phyloP scores from a whole-genome alignment of 2,329 filamentous ascomycete species.

The Aspergillus jensenii region DNA sequence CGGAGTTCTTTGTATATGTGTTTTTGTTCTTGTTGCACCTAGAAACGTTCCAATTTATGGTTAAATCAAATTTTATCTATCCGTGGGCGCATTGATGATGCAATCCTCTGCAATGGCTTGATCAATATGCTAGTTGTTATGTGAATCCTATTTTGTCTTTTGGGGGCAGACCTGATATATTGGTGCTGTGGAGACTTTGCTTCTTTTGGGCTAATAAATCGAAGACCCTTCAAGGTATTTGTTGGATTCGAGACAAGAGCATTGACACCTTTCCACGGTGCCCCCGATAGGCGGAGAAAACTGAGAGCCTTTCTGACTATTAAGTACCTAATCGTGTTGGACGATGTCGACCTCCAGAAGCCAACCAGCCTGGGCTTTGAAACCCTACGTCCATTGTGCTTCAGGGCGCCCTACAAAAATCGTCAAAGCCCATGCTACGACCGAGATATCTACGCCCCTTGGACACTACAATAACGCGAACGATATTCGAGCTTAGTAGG shows the following conservation, averaged over 20 bases:
- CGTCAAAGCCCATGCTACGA: not conserved
- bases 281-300: too few relatives aligned
- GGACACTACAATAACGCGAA: not conserved
- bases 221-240: too few relatives aligned
- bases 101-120: not conserved
- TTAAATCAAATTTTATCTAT: not conserved
- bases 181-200: not conserved
- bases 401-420: not conserved
- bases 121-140: not conserved
- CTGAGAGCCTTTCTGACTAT: too few relatives aligned
- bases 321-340: too few relatives aligned
- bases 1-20: conserved; percentile 2
- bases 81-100: not conserved
- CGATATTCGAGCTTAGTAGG: not conserved
- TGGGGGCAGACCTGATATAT: not conserved
- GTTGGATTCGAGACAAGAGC: too few relatives aligned
- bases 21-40: not conserved
- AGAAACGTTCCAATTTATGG: not conserved
- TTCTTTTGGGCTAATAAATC: too few relatives aligned
- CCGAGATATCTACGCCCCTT: not conserved
- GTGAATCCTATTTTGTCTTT: not conserved
- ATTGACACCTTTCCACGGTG: too few relatives aligned
- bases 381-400: too few relatives aligned
- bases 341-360: too few relatives aligned
- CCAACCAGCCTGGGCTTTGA: too few relatives aligned